Percentiles rank a stretch among this genome's conserved stretches.
phyloP scores from a whole-genome alignment of 2,329 filamentous ascomycete species.

The Anisogramma anomala region DNA sequence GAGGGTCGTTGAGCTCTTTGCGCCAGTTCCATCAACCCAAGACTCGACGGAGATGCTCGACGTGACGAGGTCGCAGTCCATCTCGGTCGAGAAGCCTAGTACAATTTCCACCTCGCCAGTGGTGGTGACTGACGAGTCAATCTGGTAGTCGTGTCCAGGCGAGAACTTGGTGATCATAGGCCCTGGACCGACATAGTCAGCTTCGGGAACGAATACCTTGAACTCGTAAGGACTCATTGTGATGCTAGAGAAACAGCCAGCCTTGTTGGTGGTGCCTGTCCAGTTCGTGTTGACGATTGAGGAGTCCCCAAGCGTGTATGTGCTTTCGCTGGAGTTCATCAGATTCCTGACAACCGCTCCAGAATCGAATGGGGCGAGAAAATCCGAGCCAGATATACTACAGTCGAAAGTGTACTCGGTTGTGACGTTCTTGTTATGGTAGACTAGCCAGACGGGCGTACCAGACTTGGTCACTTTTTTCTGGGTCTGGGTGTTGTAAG shows the following conservation, averaged over 20 bases:
- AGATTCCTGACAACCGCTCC: conserved; percentile 48
- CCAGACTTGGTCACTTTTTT: conserved; percentile 35
- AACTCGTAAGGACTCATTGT: conserved; percentile 44
- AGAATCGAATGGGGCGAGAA: conserved; percentile 43
- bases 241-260: conserved; percentile 40
- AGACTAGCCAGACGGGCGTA: conserved; percentile 37
- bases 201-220: conserved; percentile 45
- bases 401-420: conserved; percentile 37
- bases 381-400: conserved; percentile 27
- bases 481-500: conserved; percentile 38
- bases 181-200: conserved; percentile 35
- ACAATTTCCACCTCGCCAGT: conserved; percentile 29
- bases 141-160: conserved; percentile 48
- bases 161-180: conserved; percentile 48
- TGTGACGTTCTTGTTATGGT: conserved; percentile 34
- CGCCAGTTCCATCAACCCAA: conserved; percentile 29
- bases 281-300: conserved; percentile 19
- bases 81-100: conserved; percentile 45
- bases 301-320: conserved; percentile 37
- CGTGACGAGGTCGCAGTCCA: conserved; percentile 44
- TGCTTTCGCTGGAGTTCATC: conserved; percentile 26
- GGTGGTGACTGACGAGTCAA: conserved; percentile 27
- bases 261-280: conserved; percentile 8
- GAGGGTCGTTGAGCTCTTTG: conserved; percentile 4
- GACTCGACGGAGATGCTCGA: conserved; percentile 39